phyloP scores from a whole-genome alignment of 192 early-diverging fungal species.

The Phlyctochytrium bullatum region DNA sequence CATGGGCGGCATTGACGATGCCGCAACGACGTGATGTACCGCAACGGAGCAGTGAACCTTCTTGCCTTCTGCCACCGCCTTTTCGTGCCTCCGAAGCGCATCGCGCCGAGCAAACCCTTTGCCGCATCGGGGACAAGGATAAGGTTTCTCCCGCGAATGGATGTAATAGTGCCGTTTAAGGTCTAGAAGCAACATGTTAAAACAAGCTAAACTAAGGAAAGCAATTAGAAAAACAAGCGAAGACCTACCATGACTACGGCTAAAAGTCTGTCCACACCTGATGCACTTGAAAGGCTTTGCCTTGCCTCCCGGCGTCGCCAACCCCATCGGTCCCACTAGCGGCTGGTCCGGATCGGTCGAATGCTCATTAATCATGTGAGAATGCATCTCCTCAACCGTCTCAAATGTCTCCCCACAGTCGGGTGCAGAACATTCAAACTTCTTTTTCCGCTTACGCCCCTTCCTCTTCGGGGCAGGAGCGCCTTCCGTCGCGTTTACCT shows the following conservation, averaged over 20 bases:
- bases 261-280: slow-evolving; percentile 17
- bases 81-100: slow-evolving; percentile 48
- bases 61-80: slow-evolving; percentile 47
- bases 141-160: slow-evolving; percentile 50
- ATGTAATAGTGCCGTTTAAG: slow-evolving; percentile 53
- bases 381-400: background rate
- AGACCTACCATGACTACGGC: slow-evolving; percentile 12
- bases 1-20: no score
- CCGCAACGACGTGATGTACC: no score
- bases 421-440: background rate
- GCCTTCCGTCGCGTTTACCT: no score
- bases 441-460: no score
- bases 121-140: slow-evolving; percentile 41
- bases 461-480: no score
- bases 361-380: background rate
- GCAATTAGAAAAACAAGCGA: background rate
- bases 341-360: background rate
- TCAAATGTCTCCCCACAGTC: background rate
- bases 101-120: slow-evolving; percentile 52
- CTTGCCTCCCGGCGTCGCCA: background rate
- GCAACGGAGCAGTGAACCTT: slow-evolving; percentile 42
- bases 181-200: slow-evolving; percentile 11
- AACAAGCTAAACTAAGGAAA: background rate
- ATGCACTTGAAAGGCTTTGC: background rate
- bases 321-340: background rate